Conservation (phyloP, 1,139 yeast genomes). For the Candida gigantensis region DNA sequence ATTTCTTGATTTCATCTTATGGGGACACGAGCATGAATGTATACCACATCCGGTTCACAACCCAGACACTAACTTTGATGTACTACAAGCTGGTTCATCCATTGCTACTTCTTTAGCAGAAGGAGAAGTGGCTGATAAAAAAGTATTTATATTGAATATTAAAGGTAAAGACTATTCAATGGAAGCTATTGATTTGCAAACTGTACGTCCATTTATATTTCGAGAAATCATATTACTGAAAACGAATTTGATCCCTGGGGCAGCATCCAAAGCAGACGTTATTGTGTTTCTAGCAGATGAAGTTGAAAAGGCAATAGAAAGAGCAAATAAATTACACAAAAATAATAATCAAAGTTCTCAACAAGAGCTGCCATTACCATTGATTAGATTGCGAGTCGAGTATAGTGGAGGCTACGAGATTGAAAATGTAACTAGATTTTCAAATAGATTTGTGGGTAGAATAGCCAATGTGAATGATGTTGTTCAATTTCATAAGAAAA, state of each 20-base stretch:
- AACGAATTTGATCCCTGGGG: constrained; percentile 61
- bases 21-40: constrained; percentile 99
- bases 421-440: constrained; percentile 86
- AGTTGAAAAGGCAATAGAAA: constrained; percentile 66
- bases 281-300: constrained; percentile 58
- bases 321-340: constrained; percentile 57
- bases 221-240: constrained; percentile 57
- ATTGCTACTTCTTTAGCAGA: constrained; percentile 89
- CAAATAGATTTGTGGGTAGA: constrained; percentile 84
- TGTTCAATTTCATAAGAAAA: constrained; percentile 64
- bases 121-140: constrained; percentile 78
- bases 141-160: constrained; percentile 69
- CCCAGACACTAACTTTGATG: constrained; percentile 69
- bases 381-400: constrained; percentile 80
- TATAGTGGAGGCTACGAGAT: constrained; percentile 89
- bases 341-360: constrained; percentile 25
- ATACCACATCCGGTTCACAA: constrained; percentile 69
- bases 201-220: constrained; percentile 85
- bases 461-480: constrained; percentile 92
- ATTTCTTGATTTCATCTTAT: constrained; percentile 76
- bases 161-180: constrained; percentile 59
- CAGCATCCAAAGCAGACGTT: constrained; percentile 63
- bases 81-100: constrained; percentile 92
- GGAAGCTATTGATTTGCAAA: constrained; percentile 64
- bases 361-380: constrained; percentile 59